Evolutionary conservation across 2,329 filamentous ascomycete genomes (phyloP), one percentile per base, ranked within the genome.

Genomic region (Paraphoma sp.): DNA sequence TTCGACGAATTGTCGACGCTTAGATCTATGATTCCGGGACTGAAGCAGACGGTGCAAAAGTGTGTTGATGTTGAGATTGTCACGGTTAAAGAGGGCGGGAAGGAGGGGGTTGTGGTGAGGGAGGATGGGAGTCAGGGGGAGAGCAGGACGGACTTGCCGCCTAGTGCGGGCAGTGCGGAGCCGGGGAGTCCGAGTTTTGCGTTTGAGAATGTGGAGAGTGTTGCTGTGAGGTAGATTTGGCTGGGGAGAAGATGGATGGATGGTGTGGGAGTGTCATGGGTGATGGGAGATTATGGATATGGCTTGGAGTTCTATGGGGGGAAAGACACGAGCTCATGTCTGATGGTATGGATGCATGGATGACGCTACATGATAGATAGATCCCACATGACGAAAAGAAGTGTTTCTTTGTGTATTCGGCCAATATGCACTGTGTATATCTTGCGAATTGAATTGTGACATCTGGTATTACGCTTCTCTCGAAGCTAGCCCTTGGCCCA

Each of bases 1-100:
- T 99, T 98, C 76, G 89, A 97, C 69, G 95, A 99, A 82, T 82
- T 88, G 46, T 83, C 85, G 57, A 90, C 89, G 33, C 82, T 98
- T 54, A 76, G 82, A 51, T 87, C 92, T 69, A 97, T 97, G 89
- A 82, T 93, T 3, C 84, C 88, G 1, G 89, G 88, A 17, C 80
- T 99, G 70, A 92, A 90, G 83, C 88, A 90, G 76, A 89, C 89
- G 16, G 87, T 89, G 1, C 88, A 88, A 30, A 81, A 82, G 71
- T 88, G 89, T 65, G 86, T 84, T 64, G 85, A 83, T 36, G 85
- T 96, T 17, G 89, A 92, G 63, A 82, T 97, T 62, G 79, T 96
- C 44, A 79, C 82, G 8, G 88, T 96, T 2, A 83, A 87, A 31
- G 91, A 91, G 71, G 89, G 87, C 38, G 87, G 85, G 45, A 90